These are phyloP conservation scores for Aspergillus sp. DNA, from an alignment of 2,329 filamentous ascomycete species.

Conservation along the genomic window DNA sequence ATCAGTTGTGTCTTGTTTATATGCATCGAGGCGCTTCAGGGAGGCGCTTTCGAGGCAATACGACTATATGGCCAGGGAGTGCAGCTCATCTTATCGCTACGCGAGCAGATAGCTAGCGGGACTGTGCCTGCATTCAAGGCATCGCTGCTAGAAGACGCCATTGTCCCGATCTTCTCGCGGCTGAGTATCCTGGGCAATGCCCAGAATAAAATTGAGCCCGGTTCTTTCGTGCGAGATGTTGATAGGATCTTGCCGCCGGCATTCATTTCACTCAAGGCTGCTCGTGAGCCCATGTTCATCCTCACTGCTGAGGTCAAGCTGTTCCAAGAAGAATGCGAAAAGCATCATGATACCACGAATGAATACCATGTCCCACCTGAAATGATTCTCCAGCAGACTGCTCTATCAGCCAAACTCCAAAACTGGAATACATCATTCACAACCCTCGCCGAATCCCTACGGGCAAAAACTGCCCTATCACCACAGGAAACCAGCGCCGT, in stretches of 20 bases:
- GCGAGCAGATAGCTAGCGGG: slow-evolving; percentile 13
- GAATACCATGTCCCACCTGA: slow-evolving; percentile 15
- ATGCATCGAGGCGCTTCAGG: slow-evolving; percentile 32
- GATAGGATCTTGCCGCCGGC: not conserved
- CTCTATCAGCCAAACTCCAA: slow-evolving; percentile 18
- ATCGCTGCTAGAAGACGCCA: slow-evolving; percentile 25
- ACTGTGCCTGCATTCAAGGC: slow-evolving; percentile 16
- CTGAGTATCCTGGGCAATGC: slow-evolving; percentile 21
- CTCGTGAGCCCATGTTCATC: slow-evolving; percentile 27
- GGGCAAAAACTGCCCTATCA: slow-evolving; percentile 2
- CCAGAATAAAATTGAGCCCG: not conserved
- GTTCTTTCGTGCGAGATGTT: not conserved
- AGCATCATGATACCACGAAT: slow-evolving; percentile 15
- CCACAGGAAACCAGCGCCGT: slow-evolving; percentile 17
- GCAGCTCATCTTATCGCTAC: slow-evolving; percentile 24
- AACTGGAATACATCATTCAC: slow-evolving; percentile 26
- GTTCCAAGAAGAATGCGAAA: slow-evolving; percentile 22
- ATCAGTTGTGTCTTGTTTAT: slow-evolving; percentile 35
- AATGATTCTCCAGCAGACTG: slow-evolving; percentile 14
- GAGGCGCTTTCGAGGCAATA: slow-evolving; percentile 23
- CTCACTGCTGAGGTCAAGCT: slow-evolving; percentile 24
- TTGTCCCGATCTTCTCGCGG: slow-evolving; percentile 30
- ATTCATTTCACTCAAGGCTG: slow-evolving; percentile 15
- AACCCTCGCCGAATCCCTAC: slow-evolving; percentile 14
- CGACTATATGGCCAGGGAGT: slow-evolving; percentile 28